Evolutionary conservation across 768 basidiomycete genomes (phyloP), one percentile per base, ranked within the genome.

Genomic region (Piloderma croceum): DNA sequence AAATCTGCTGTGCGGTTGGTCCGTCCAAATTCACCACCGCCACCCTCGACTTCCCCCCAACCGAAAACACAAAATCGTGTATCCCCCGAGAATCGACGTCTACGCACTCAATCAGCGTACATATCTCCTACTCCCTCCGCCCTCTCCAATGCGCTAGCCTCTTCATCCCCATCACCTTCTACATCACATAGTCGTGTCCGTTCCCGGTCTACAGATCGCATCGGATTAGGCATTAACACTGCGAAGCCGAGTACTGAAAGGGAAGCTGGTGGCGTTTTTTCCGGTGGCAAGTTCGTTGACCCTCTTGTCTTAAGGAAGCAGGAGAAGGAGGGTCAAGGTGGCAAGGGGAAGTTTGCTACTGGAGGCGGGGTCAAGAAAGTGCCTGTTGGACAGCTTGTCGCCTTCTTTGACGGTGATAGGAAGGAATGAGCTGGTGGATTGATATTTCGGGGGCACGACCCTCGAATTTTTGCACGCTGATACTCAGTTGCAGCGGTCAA

Each of bases 331-430:
- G 63, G 68, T 27, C 73, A 66, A 4, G 68, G 68, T 48, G 65
- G 75, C 13, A 65, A 64, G 39, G 60, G 75, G 41, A 7, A 68
- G 63, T 50, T 62, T 61, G 49, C 56, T 55, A 33, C 48, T 44
- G n/a, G n/a, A n/a, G n/a, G n/a, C n/a, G 51, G 66, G 43, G 70
- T 64, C 31, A 77, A 69, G 39, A 89, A 88, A 64, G 74, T 85
- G 11, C 77, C 83, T 1, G 73, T 90, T 31, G 83, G 79, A 7
- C 75, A 90, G 52, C 61, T 91, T 31, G 84, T 89, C 11, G 86
- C 86, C n/a, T 90, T 84, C 61, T 91, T 91, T 51, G 84, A 90
- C 34, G 36, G 27, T 15, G 27, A 29, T 9, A 9, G 27, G 27
- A 29, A 15, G 27, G n/a, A n/a, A n/a, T n/a, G n/a, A n/a, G n/a